Conservation (phyloP, 768 basidiomycete genomes). For the Suillus placidus region DNA sequence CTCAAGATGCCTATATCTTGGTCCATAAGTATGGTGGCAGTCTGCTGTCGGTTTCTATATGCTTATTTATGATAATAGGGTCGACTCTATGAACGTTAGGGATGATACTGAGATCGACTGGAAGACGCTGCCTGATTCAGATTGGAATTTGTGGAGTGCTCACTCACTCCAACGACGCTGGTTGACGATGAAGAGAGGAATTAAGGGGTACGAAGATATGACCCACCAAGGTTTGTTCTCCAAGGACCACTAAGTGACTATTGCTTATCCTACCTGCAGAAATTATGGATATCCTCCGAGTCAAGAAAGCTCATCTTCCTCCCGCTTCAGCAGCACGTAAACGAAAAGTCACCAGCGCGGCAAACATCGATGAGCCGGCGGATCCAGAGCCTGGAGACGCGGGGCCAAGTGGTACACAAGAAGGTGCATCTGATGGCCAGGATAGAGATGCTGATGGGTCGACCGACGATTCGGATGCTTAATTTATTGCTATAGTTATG, state of each 20-base stretch:
- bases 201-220: slow-evolving; percentile 82
- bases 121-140: slow-evolving; percentile 71
- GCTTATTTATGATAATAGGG: slow-evolving; percentile 41
- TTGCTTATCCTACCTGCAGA: slow-evolving; percentile 42
- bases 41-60: slow-evolving; percentile 1
- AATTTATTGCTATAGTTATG: slow-evolving; percentile 7
- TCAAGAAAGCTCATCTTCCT: slow-evolving; percentile 70
- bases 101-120: slow-evolving; percentile 87
- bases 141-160: slow-evolving; percentile 86
- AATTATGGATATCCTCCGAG: slow-evolving; percentile 78
- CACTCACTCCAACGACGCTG: slow-evolving; percentile 80
- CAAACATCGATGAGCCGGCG: slow-evolving; percentile 43
- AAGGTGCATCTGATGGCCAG: slow-evolving; percentile 14
- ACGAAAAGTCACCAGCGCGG: slow-evolving; percentile 57
- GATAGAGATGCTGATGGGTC: slow-evolving; percentile 23
- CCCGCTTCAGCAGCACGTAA: slow-evolving; percentile 40
- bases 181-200: slow-evolving; percentile 75
- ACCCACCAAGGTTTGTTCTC: slow-evolving; percentile 63
- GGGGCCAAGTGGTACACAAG: slow-evolving; percentile 37
- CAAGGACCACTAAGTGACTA: background rate
- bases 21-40: slow-evolving; percentile 67
- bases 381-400: slow-evolving; percentile 22
- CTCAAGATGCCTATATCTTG: slow-evolving; percentile 76
- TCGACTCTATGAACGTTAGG: slow-evolving; percentile 71
- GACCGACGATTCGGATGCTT: slow-evolving; percentile 22